A percentile compares a stretch with the other conserved stretches of the same genome.
phyloP scores from a whole-genome alignment of 805 yeast species.

The Pichia nanzhaoensis region DNA sequence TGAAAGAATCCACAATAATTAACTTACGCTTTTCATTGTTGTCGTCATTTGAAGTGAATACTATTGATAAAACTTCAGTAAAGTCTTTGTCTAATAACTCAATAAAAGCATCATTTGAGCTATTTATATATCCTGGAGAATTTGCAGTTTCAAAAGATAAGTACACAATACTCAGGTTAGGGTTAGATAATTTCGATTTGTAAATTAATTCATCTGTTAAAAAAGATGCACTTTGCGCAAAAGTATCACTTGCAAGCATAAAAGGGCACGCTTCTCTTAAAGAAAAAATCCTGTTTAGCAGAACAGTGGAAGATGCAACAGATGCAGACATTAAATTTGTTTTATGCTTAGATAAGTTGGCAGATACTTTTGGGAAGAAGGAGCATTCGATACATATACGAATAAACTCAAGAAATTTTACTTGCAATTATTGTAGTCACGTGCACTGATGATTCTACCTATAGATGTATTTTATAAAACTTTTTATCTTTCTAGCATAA shows the following conservation, averaged over 20 bases:
- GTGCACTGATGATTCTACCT: slow-evolving; percentile 2
- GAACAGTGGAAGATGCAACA: slow-evolving; percentile 36
- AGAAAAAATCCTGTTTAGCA: slow-evolving; percentile 59
- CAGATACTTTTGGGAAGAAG: too few relatives aligned
- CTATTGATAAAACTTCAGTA: slow-evolving; percentile 9
- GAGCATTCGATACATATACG: too few relatives aligned
- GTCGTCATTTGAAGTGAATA: background rate
- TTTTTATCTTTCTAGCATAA: background rate
- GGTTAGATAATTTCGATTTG: slow-evolving; percentile 27
- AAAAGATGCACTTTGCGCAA: slow-evolving; percentile 57
- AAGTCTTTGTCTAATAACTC: slow-evolving; percentile 32
- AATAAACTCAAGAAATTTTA: too few relatives aligned
- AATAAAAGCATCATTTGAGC: slow-evolving; percentile 37
- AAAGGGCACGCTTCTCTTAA: slow-evolving; percentile 74
- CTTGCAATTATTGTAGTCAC: background rate
- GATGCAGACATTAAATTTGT: slow-evolving; percentile 22
- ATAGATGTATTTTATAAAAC: background rate
- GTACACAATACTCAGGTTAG: slow-evolving; percentile 35
- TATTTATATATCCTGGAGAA: slow-evolving; percentile 37
- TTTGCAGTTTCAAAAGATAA: slow-evolving; percentile 63
- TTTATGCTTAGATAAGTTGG: too few relatives aligned
- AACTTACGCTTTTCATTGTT: slow-evolving; percentile 17
- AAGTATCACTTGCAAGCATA: slow-evolving; percentile 59
- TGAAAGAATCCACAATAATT: slow-evolving; percentile 62
- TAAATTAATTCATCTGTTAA: slow-evolving; percentile 54